Percentiles rank a stretch among this genome's conserved stretches.
These are phyloP conservation scores for Trichoderma parareesei DNA, from an alignment of 495 filamentous ascomycete genomes.

Conservation along the genomic window DNA sequence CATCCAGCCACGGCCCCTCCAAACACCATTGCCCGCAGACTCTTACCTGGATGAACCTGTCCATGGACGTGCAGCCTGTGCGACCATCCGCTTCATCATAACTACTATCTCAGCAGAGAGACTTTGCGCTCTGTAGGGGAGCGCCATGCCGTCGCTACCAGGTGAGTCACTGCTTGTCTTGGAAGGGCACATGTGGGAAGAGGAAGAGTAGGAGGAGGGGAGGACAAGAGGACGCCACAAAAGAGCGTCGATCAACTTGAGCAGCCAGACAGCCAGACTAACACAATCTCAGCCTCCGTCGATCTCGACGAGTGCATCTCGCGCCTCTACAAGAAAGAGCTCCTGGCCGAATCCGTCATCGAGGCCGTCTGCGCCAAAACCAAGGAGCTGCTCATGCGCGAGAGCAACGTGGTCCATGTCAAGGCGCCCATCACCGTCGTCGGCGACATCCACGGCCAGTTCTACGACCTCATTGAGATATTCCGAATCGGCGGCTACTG, in stretches of 20 bases:
- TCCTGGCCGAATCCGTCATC: slow-evolving; percentile 94
- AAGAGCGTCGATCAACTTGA: neutral
- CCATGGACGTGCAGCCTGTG: neutral
- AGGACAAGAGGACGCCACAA: too few species aligned
- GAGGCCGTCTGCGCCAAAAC: slow-evolving; percentile 99
- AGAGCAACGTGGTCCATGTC: slow-evolving; percentile 99
- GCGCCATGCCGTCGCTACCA: slow-evolving; percentile 14
- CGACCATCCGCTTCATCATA: neutral
- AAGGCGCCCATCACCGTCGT: slow-evolving; percentile 95
- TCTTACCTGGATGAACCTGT: slow-evolving; percentile 12
- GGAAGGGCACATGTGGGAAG: too few species aligned
- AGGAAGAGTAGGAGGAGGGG: too few species aligned
- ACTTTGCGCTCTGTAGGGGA: neutral
- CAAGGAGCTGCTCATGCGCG: slow-evolving; percentile 97
- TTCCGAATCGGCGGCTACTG: slow-evolving; percentile 96
- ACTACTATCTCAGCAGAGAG: too few species aligned
- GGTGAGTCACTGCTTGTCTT: slow-evolving; percentile 2
- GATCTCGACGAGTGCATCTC: slow-evolving; percentile 98
- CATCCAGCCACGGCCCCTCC: slow-evolving; percentile 23
- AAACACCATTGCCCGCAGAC: slow-evolving; percentile 27
- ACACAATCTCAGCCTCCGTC: slow-evolving; percentile 61
- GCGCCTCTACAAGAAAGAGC: slow-evolving; percentile 89
- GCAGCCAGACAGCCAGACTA: slow-evolving; percentile 12
- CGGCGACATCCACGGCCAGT: slow-evolving; percentile 97
- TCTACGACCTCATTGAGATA: slow-evolving; percentile 97